Evolutionary conservation across 148 eudicot species (phyloP), one percentile per base, ranked within the genome.

Genomic region (Cornus florida): DNA sequence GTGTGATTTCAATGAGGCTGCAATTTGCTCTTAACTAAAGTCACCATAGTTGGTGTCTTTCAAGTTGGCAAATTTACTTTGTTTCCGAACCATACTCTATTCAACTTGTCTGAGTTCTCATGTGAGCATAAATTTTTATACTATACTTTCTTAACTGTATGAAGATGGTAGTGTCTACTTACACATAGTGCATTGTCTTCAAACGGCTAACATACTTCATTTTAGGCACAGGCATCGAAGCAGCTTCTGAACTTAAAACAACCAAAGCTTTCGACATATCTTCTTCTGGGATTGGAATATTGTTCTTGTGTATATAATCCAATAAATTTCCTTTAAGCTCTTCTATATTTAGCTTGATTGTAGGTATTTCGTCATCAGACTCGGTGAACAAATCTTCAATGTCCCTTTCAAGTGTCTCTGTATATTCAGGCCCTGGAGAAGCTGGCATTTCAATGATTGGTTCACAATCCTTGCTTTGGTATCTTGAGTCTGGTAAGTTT

Each of bases 151-250:
- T 28, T 28, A 28, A 28, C 28, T 28, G 0, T 28, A 28, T 28
- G 33, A 68, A 48, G 19, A 11, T 53, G 46, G 22, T 68, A 32
- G 12, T 53, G 46, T 2, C 33, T 14, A 84, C 92, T 82, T 86
- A 90, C 90, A 87, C 92, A 60, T 73, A 80, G 82, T 90, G 92
- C 67, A 78, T 75, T 24, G 92, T 87, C 74, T 82, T 78, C 23
- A 84, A 70, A 32, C 87, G 87, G 57, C 67, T 67, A 46, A 68
- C 48, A 43, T 33, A 16, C 82, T 87, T 87, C 46, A 83, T 23
- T 53, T 28, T 28, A 28, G 28, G 28, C 28, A 67, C 59, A 13
- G 87, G 84, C 62, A 78, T 72, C 3, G 83, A 78, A 9, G 90
- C 84, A 71, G 70, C 79, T 76, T 67, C 79, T 7, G 81, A 76